Evolutionary conservation across 1,284 basidiomycete genomes (phyloP).

Genomic region (Marasmius fiardii): DNA sequence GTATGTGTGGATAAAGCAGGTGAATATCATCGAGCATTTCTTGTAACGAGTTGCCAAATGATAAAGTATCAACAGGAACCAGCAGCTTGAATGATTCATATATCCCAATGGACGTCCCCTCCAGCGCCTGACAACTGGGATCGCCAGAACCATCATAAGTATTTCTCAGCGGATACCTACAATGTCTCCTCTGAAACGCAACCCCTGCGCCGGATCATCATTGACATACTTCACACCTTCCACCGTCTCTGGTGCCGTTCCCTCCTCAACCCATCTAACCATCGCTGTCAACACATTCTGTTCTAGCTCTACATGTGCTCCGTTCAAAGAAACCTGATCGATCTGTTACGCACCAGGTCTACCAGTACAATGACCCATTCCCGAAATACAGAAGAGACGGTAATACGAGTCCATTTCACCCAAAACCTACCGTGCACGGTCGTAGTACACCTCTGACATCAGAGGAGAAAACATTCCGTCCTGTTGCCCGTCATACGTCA

Average conservation of each 20-base stretch:
- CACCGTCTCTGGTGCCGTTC: constrained; percentile 15
- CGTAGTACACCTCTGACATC: constrained; percentile 17
- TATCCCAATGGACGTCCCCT: background rate
- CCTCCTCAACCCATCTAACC: constrained; percentile 18
- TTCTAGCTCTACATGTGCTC: constrained; percentile 4
- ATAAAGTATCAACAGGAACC: too few species aligned
- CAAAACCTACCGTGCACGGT: constrained; percentile 9
- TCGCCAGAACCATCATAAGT: constrained; percentile 13
- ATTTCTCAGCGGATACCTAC: constrained; percentile 15
- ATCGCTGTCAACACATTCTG: constrained; percentile 15
- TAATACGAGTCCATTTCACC: constrained; percentile 13
- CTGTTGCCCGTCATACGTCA: constrained; percentile 19
- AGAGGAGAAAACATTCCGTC: constrained; percentile 17
- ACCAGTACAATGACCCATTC: constrained; percentile 16
- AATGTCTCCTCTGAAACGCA: constrained; percentile 12
- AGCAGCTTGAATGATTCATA: too few species aligned
- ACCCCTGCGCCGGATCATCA: constrained; percentile 8
- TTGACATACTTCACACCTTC: constrained; percentile 13
- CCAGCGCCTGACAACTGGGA: background rate
- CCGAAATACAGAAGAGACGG: constrained; percentile 16
- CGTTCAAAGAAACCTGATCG: constrained; percentile 1
- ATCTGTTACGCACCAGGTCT: constrained; percentile 17
- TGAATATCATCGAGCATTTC: constrained; percentile 2
- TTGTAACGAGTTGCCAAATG: background rate
- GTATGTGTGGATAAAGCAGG: background rate